Base-by-base conservation (phyloP, 1,139 yeast species). In the Geotrichum histeridarum region DNA sequence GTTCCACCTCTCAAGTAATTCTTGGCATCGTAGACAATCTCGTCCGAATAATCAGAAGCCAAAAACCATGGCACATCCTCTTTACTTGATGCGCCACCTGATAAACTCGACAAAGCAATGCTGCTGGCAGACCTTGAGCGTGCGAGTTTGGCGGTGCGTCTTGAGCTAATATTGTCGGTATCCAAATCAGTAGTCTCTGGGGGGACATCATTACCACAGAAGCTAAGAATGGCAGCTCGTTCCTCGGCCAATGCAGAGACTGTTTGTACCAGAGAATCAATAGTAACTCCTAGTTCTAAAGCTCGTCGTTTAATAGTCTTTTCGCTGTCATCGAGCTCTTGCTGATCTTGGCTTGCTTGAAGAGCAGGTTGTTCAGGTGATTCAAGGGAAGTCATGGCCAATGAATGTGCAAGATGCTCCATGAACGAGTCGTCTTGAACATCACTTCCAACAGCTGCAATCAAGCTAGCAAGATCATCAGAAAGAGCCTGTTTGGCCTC, bases 1-100 rank as follows among this genome's bases (percentile, higher is more conserved):
- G 95, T 83, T 5, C 98, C 98, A 47, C 97, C 98, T 65, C 86
- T 85, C 50, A 91, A 78, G 51, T 77, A 77, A 2, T 93, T 94
- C 59, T 83, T 83, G 42, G 81, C 73, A 62, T 90, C 95, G 62
- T 82, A 82, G 30, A 88, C 74, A 56, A 91, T 73, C 58, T 83
- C 87, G 59, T 75, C 81, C 59, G 87, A 95, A 54, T 83, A 83
- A 61, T 88, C 95, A 33, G 89, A 83, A 59, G 82, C 88, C 63
- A 90, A 72, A 66, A 77, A 89, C 96, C 96, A 90, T 1, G 95
- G 94, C 2, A 60, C 54, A 30, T 55, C 57, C n/a, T 59, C 61
- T 15, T 54, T 70, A 67, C 57, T 11, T 27, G 54, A 12, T 30
- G 48, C n/a, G 11, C 36, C 46, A 8, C 38, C 45, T n/a, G 54